Base-by-base conservation (phyloP, 2,329 filamentous ascomycete species). In the Scopulariopsis brevicaulis region DNA sequence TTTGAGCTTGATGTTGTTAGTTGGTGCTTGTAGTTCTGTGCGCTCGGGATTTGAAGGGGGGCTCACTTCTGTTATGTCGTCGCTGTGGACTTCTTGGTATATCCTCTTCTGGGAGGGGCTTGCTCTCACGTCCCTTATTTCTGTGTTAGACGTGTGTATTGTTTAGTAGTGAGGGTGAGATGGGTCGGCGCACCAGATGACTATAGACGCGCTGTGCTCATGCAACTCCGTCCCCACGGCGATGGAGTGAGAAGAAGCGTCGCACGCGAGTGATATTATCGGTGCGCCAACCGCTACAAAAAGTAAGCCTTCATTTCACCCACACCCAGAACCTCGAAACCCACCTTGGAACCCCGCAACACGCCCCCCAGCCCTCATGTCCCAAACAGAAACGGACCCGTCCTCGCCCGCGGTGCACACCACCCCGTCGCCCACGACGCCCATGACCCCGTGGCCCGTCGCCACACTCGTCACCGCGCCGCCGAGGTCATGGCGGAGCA, bases 221-320 rank as follows among this genome's bases (percentile, higher is more conserved):
- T 82, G 80, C 43, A 89, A 75, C 65, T 93, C 89, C 1, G 88
- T 90, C 35, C 89, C 89, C 8, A 84, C 83, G 24, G 85, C 87
- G 20, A 93, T 72, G 3, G 82, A 77, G 63, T 84, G 80, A 15
- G 78, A 78, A 12, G 71, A 66, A 11, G 75, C 69, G 54, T 78
- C 80, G 62, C 84, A 83, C 1, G 86, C 85, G 54, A 93, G 72
- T 15, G 87, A 85, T 14, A 86, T 74, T 18, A 93, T 77, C 12
- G 84, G 70, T 12, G 71, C 73, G 46, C 71, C 64, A 57, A 70
- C 74, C n/a, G 74, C 77, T 78, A 56, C 15, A 25, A 20, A n/a
- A 40, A 34, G 35, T 46, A 20, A 34, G 43, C 24, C 25, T 3
- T 40, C 4, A n/a, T 46, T 32, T 35, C 54, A 35, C n/a, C 22